Conservation (phyloP, 192 early-diverging fungal genomes). For the Mortierella alpina region DNA sequence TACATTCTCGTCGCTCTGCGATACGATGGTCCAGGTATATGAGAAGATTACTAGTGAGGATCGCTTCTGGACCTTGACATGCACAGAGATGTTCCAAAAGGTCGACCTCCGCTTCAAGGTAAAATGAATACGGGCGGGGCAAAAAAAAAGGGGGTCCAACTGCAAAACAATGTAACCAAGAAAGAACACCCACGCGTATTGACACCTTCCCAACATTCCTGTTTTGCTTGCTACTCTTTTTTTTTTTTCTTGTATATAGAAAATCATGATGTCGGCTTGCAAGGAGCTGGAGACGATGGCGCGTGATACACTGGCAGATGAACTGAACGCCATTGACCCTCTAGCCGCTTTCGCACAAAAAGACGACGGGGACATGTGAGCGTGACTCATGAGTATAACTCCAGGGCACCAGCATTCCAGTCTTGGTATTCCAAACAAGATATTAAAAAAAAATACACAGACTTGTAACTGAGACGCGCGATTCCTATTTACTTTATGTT, state of each 20-base stretch:
- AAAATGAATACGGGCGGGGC: background rate
- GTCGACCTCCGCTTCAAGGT: slow-evolving; percentile 50
- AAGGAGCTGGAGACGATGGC: slow-evolving; percentile 46
- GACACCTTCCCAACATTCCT: background rate
- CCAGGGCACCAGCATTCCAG: background rate
- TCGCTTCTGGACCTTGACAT: slow-evolving; percentile 27
- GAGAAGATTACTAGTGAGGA: slow-evolving; percentile 21
- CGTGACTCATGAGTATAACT: no score
- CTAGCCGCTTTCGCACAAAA: slow-evolving; percentile 7
- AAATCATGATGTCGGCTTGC: slow-evolving; percentile 43
- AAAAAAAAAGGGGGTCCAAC: background rate
- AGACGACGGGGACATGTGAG: slow-evolving; percentile 27
- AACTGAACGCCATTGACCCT: slow-evolving; percentile 44
- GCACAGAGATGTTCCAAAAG: slow-evolving; percentile 40
- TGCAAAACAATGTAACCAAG: background rate
- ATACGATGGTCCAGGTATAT: slow-evolving; percentile 44
- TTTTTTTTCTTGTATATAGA: slow-evolving; percentile 13
- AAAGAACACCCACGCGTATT: background rate
- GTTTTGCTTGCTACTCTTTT: background rate
- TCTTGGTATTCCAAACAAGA: no score
- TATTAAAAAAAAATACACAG: no score
- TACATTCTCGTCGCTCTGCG: slow-evolving; percentile 44
- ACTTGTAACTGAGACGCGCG: no score
- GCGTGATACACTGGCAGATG: slow-evolving; percentile 35
- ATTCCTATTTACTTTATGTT: no score